Evolutionary conservation across 495 filamentous ascomycete species (phyloP).

Genomic region (Aspergillus biplanus): DNA sequence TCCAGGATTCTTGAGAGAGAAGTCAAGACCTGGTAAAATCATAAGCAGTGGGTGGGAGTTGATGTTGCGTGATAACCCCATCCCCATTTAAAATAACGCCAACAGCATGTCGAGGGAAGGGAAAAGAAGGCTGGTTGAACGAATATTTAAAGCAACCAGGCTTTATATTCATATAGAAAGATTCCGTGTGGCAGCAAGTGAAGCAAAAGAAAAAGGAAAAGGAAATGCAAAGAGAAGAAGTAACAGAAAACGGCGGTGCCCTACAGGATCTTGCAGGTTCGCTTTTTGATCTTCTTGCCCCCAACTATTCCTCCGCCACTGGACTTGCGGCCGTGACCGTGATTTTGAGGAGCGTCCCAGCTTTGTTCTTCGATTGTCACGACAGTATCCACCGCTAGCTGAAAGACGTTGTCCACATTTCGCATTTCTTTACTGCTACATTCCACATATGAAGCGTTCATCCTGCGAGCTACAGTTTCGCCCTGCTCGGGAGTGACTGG

Average conservation of each 20-base stretch:
- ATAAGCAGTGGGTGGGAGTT: neutral
- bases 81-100: neutral
- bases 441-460: constrained; percentile 95
- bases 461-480: constrained; percentile 79
- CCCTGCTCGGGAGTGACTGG: constrained; percentile 93
- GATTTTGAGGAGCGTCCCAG: constrained; percentile 31
- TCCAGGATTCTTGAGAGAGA: neutral
- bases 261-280: constrained; percentile 72
- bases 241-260: constrained; percentile 5
- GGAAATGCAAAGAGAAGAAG: constrained; percentile 23
- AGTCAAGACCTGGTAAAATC: neutral
- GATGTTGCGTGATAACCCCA: neutral
- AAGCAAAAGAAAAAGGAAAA: constrained; percentile 27
- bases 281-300: constrained; percentile 63
- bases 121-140: constrained; percentile 10
- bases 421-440: constrained; percentile 97
- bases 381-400: constrained; percentile 82
- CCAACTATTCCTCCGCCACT: constrained; percentile 26
- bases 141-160: constrained; percentile 48
- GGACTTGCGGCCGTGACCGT: constrained; percentile 32
- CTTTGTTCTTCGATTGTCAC: constrained; percentile 57
- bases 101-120: constrained; percentile 9
- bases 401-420: constrained; percentile 94
- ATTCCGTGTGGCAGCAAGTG: neutral
- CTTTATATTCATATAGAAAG: constrained; percentile 26